A percentile compares a stretch with the other conserved stretches of the same genome.
phyloP scores from a whole-genome alignment of 1,284 basidiomycete genomes.

The Omphalotus olearius region DNA sequence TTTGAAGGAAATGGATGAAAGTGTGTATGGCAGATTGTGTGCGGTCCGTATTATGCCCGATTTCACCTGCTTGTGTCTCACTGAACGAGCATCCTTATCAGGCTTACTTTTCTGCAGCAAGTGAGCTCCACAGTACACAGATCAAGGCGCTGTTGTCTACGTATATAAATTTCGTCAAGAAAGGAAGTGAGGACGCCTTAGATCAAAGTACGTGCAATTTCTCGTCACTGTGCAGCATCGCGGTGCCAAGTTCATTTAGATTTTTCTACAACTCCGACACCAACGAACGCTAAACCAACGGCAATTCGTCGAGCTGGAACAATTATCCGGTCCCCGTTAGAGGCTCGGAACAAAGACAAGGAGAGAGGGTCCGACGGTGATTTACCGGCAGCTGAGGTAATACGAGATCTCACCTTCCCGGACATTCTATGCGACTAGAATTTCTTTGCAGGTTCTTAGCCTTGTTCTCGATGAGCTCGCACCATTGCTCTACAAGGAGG shows the following conservation, averaged over 20 bases:
- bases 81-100: constrained; percentile 27
- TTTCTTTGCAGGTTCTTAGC: constrained; percentile 58
- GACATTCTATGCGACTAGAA: constrained; percentile 3
- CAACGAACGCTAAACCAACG: constrained; percentile 40
- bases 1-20: constrained; percentile 92
- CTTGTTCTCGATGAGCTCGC: constrained; percentile 76
- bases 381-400: constrained; percentile 64
- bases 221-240: neutral
- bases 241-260: constrained; percentile 28
- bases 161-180: constrained; percentile 63
- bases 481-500: constrained; percentile 76
- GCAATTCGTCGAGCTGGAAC: constrained; percentile 76
- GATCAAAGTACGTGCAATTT: constrained; percentile 53
- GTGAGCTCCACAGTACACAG: constrained; percentile 77
- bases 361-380: constrained; percentile 57
- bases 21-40: constrained; percentile 79
- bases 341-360: constrained; percentile 54
- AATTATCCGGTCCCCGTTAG: constrained; percentile 66
- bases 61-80: constrained; percentile 1
- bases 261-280: constrained; percentile 42
- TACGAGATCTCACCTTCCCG: constrained; percentile 1
- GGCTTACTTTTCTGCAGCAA: constrained; percentile 86
- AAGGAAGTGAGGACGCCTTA: constrained; percentile 63
- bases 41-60: constrained; percentile 52
- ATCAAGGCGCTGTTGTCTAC: constrained; percentile 69